These are phyloP conservation scores for Drechslerella coelobrocha DNA, from an alignment of 2,329 filamentous ascomycete genomes.

Conservation along the genomic window DNA sequence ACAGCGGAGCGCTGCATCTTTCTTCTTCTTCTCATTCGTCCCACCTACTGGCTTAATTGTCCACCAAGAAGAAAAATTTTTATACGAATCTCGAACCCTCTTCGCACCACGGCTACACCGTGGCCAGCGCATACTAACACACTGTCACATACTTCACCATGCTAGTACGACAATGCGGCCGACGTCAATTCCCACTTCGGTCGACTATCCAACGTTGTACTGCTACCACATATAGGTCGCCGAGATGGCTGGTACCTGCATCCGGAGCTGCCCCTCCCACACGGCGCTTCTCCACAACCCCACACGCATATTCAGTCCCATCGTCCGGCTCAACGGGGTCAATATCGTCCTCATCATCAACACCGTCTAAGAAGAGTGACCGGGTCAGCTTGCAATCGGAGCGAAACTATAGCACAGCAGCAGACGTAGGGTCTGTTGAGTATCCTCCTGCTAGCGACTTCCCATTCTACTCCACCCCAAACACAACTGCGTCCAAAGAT, in stretches of 20 bases:
- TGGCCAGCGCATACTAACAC: neutral
- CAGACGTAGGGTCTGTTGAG: conserved; percentile 18
- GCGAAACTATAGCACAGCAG: conserved; percentile 36
- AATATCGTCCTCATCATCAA: neutral
- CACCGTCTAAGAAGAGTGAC: conserved; percentile 25
- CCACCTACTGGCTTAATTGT: neutral
- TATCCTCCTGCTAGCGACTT: conserved; percentile 15
- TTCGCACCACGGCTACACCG: conserved; percentile 3
- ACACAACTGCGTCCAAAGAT: conserved; percentile 2
- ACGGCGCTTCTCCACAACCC: conserved; percentile 31
- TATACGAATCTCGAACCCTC: neutral
- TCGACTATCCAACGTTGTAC: conserved; percentile 42
- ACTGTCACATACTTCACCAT: conserved; percentile 16
- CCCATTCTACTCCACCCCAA: conserved; percentile 21
- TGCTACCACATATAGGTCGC: conserved; percentile 17
- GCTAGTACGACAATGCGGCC: conserved; percentile 44
- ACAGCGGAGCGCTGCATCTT: neutral
- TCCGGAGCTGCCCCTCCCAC: conserved; percentile 14
- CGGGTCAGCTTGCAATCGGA: conserved; percentile 24
- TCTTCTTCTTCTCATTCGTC: neutral
- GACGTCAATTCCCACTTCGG: conserved; percentile 41
- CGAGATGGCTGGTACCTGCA: conserved; percentile 21
- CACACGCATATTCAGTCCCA: conserved; percentile 12
- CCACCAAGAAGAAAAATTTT: neutral
- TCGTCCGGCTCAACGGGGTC: conserved; percentile 9